phyloP scores from a whole-genome alignment of 257 asterid species.

The Solanum chilense region DNA sequence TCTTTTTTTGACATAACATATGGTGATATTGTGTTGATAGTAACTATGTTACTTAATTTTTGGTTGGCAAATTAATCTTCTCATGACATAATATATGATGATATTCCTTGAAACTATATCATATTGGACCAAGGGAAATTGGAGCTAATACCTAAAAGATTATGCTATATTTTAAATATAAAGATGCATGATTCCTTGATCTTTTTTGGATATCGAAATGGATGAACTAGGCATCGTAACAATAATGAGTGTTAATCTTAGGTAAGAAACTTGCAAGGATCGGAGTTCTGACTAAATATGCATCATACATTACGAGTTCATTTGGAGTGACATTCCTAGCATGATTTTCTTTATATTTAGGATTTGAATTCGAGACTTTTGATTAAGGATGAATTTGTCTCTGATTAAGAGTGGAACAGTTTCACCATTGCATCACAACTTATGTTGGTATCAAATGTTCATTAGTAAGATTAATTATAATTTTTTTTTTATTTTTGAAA shows the following conservation, averaged over 20 bases:
- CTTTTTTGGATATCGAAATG: neutral
- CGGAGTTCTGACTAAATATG: too few species aligned
- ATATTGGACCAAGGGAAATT: neutral
- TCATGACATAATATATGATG: neutral
- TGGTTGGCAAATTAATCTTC: neutral
- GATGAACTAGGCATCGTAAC: neutral
- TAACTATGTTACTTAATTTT: neutral
- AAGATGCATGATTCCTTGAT: neutral
- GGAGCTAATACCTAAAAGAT: neutral
- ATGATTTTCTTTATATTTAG: fast-evolving
- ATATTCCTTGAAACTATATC: neutral
- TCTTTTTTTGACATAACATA: neutral
- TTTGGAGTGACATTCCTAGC: fast-evolving
- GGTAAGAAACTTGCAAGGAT: neutral
- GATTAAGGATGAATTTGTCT: too few species aligned
- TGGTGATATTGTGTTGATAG: neutral
- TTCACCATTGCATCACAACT: too few species aligned
- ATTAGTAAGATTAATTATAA: neutral
- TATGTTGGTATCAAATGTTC: neutral
- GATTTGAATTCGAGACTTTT: too few species aligned
- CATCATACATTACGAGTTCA: fast-evolving
- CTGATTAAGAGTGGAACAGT: too few species aligned
- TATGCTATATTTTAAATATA: neutral
- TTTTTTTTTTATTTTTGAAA: too few species aligned
- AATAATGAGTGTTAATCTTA: neutral